phyloP scores from a whole-genome alignment of 2,329 filamentous ascomycete species.

The Mycosphaerella arachidis region DNA sequence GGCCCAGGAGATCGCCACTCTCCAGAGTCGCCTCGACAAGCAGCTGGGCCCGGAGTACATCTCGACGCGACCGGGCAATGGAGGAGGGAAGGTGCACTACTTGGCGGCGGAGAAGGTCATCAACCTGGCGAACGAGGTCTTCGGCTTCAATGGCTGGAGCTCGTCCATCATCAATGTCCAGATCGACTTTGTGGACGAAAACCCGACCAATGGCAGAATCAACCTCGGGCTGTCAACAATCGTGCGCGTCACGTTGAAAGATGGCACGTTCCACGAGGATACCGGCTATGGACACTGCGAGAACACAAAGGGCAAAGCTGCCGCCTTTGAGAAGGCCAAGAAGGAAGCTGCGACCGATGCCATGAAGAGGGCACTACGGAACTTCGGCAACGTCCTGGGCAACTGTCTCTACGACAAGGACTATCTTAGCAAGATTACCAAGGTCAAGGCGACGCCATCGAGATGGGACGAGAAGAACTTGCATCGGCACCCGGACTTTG shows the following conservation, averaged over 20 bases:
- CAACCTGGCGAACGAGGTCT: slow-evolving; percentile 87
- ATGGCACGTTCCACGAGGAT: slow-evolving; percentile 97
- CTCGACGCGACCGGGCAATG: slow-evolving; percentile 76
- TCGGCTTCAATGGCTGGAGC: slow-evolving; percentile 97
- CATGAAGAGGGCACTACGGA: slow-evolving; percentile 81
- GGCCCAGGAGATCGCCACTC: slow-evolving; percentile 80
- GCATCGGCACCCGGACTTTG: slow-evolving; percentile 74
- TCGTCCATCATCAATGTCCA: slow-evolving; percentile 92
- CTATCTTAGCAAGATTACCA: slow-evolving; percentile 84
- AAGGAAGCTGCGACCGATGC: slow-evolving; percentile 96
- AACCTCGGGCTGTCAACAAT: slow-evolving; percentile 85
- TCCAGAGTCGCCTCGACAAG: slow-evolving; percentile 82
- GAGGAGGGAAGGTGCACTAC: slow-evolving; percentile 85
- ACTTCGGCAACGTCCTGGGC: slow-evolving; percentile 93
- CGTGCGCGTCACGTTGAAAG: slow-evolving; percentile 80
- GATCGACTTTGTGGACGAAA: slow-evolving; percentile 92
- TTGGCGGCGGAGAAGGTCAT: slow-evolving; percentile 96
- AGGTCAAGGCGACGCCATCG: slow-evolving; percentile 73
- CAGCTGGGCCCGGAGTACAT: slow-evolving; percentile 96
- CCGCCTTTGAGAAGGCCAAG: slow-evolving; percentile 96
- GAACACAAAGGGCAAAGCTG: slow-evolving; percentile 91
- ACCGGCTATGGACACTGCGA: slow-evolving; percentile 96
- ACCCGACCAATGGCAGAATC: slow-evolving; percentile 70
- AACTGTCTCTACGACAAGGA: slow-evolving; percentile 98
- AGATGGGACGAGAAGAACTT: slow-evolving; percentile 76